Percentiles rank a stretch among this genome's conserved stretches.
Conservation (phyloP, 495 filamentous ascomycete genomes). For the Aspergillus incahuasiensis region DNA sequence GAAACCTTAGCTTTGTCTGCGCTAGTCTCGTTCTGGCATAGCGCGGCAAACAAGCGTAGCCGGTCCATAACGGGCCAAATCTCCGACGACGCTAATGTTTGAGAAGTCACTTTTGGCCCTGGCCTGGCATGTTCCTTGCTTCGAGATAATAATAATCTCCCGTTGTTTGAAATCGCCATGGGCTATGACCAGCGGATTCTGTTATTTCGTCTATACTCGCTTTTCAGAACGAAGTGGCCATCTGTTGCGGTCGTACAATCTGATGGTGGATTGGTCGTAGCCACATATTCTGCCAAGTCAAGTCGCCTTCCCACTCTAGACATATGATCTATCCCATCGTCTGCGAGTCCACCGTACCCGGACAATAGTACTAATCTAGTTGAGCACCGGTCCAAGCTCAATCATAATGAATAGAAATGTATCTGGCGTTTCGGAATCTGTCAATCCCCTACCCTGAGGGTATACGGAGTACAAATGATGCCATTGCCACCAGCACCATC, state of each 20-base stretch:
- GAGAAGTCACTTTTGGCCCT: not conserved
- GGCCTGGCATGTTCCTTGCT: slow-evolving; percentile 1
- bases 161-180: slow-evolving; percentile 2
- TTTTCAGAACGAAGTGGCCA: not conserved
- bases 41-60: slow-evolving; percentile 6
- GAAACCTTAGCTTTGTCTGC: slow-evolving; percentile 13
- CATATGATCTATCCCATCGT: not conserved
- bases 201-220: not conserved
- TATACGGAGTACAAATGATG: not conserved
- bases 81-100: slow-evolving; percentile 19
- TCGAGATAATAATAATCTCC: not conserved
- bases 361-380: no score
- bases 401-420: not conserved
- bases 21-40: slow-evolving; percentile 8
- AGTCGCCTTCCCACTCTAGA: not conserved
- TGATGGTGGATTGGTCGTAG: not conserved
- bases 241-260: not conserved
- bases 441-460: not conserved
- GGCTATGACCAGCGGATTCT: slow-evolving; percentile 1
- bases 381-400: no score
- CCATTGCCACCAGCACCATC: no score
- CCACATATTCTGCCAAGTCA: not conserved
- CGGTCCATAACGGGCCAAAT: slow-evolving; percentile 22
- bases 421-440: not conserved
- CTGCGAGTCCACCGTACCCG: no score